Base-by-base conservation (phyloP, 2,329 filamentous ascomycete species). In the Byssothecium circinans region DNA sequence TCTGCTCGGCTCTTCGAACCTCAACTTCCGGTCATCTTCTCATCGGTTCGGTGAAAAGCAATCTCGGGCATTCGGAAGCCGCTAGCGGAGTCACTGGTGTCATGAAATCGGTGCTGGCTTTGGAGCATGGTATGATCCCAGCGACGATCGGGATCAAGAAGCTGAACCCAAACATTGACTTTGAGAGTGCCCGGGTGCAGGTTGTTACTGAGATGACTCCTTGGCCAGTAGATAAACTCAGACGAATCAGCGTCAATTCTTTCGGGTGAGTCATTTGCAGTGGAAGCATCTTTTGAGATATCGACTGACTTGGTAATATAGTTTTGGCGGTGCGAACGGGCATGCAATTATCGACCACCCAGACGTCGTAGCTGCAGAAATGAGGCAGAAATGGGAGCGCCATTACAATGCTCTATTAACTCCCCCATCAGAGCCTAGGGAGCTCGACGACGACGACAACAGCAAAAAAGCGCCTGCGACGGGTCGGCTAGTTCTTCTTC, bases 21-120 rank as follows among this genome's bases (percentile, higher is more conserved):
- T 27, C 25, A 17, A 34, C 7, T 34, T 5, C 12, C 5, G 7
- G 7, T 12, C 54, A 53, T 17, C 44, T 63, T 1, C 27, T 57
- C 1, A 56, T 67, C 15, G 66, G 67, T 10, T 54, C 53, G 2
- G 44, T 64, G 1, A 70, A 70, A 47, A 46, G 58, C 5, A 66
- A 64, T n/a, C 41, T 71, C 4, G 69, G 69, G 7, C 68, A 72
- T 49, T 45, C 53, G 2, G 67, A 70, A 48, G 54, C 57, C 1
- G 52, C 58, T 2, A 57, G 56, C 27, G 67, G 56, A 18, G 41
- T 71, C 3, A 46, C 65, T 1, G 46, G 53, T 11, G 17, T 71
- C 17, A 55, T 69, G 23, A 71, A 70, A 45, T 50, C 53, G 3
- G 50, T 64, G 4, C 45, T 68, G 15, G 47, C 53, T 4, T 44